phyloP scores from a whole-genome alignment of 345 rosid genomes.

The Gossypium ekmanianum region DNA sequence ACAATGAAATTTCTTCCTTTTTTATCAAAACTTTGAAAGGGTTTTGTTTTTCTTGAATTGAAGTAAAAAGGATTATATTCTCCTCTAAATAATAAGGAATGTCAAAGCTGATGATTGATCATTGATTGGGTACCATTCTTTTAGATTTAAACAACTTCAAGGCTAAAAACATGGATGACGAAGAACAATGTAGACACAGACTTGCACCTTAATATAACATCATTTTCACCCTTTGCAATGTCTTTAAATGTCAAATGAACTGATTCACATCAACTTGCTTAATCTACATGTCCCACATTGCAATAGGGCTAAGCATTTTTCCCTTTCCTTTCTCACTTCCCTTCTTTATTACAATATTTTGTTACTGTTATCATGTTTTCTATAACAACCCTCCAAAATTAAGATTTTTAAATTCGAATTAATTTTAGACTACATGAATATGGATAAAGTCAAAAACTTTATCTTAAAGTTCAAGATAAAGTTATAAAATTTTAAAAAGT shows the following conservation, averaged over 20 bases:
- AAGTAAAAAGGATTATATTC: neutral
- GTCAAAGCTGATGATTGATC: neutral
- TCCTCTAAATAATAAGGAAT: neutral
- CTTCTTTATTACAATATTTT: neutral
- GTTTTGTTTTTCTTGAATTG: neutral
- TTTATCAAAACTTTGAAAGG: neutral
- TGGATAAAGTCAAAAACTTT: no score
- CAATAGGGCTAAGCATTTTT: neutral
- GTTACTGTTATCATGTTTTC: neutral
- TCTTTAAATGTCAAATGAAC: conserved; percentile 16
- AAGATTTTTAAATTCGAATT: no score
- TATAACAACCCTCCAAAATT: no score
- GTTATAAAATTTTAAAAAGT: neutral
- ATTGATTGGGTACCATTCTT: neutral
- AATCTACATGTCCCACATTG: neutral
- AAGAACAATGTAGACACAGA: conserved; percentile 2
- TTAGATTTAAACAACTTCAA: neutral
- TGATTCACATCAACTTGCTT: conserved; percentile 21
- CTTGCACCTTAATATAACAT: neutral
- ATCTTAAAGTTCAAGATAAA: neutral
- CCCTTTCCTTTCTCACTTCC: neutral
- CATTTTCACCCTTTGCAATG: neutral
- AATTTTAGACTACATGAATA: no score
- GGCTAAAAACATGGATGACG: neutral
- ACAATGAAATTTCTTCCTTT: no score